Evolutionary conservation across 345 rosid genomes (phyloP).

Genomic region (Aethionema arabicum): DNA sequence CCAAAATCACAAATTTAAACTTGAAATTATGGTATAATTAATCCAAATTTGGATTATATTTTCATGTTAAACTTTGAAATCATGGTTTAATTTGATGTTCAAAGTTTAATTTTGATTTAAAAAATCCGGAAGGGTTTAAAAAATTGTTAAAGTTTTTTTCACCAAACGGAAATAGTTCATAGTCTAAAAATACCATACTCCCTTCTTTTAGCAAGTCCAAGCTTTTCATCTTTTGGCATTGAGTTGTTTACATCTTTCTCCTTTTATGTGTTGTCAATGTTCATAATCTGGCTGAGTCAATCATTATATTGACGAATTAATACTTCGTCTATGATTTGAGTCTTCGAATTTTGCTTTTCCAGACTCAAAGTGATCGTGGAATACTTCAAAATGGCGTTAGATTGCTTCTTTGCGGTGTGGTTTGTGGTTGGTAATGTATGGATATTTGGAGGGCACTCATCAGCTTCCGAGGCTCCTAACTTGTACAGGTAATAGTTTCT

Average conservation of each 20-base stretch:
- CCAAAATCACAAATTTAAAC: too few species aligned
- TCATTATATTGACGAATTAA: background rate
- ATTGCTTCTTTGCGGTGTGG: conserved; percentile 99
- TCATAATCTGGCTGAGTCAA: background rate
- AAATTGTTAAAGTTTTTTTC: too few species aligned
- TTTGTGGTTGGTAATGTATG: conserved; percentile 99
- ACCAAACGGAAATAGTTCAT: too few species aligned
- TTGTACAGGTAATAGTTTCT: conserved; percentile 66
- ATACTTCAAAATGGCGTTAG: conserved; percentile 93
- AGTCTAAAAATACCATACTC: too few species aligned
- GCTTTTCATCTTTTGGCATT: background rate
- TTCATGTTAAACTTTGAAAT: too few species aligned
- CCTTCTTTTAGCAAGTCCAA: too few species aligned
- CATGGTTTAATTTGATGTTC: too few species aligned
- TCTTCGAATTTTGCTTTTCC: conserved; percentile 26
- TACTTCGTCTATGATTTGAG: conserved; percentile 17
- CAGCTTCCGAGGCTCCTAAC: conserved; percentile 85
- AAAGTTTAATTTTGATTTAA: too few species aligned
- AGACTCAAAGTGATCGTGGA: conserved; percentile 84
- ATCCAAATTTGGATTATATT: too few species aligned
- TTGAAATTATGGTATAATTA: too few species aligned
- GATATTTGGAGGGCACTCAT: conserved; percentile 96
- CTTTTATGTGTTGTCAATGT: background rate
- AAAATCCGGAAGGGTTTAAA: too few species aligned
- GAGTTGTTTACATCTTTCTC: background rate